phyloP scores from a whole-genome alignment of 2,329 filamentous ascomycete genomes.

The Alternaria sp. region DNA sequence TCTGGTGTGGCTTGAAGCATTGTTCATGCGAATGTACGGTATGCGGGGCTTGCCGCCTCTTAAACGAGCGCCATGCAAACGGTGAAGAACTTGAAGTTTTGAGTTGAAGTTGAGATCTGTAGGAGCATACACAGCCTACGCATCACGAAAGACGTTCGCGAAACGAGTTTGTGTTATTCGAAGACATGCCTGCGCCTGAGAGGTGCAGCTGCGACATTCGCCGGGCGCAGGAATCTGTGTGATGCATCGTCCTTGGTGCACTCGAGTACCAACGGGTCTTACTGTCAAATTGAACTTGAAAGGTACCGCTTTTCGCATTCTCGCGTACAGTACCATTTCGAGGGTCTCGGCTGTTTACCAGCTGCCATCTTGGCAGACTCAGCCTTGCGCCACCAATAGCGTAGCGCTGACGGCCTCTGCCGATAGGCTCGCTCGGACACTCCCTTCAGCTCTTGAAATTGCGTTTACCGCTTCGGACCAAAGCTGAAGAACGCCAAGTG shows the following conservation, averaged over 20 bases:
- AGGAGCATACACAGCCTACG: not conserved
- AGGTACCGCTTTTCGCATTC: not conserved
- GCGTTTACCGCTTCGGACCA: not conserved
- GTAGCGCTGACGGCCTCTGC: slow-evolving; percentile 14
- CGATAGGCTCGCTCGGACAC: not conserved
- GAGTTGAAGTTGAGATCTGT: not conserved
- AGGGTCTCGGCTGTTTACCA: not conserved
- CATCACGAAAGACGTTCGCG: not conserved
- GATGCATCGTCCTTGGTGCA: not conserved
- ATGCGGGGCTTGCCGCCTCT: not conserved
- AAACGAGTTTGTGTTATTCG: not conserved
- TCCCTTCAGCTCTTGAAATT: not conserved
- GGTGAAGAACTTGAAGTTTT: fast-evolving
- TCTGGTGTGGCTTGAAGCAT: not conserved
- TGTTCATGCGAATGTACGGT: not conserved
- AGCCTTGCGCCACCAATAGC: slow-evolving; percentile 29
- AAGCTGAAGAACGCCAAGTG: slow-evolving; percentile 7
- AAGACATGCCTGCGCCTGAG: fast-evolving
- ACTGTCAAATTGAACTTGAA: not conserved
- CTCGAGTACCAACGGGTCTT: not conserved
- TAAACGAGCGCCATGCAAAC: not conserved
- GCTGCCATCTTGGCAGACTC: slow-evolving; percentile 25
- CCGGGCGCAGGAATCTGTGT: not conserved
- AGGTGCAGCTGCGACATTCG: not conserved
- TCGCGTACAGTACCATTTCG: slow-evolving; percentile 9